These are phyloP conservation scores for Emericellopsis atlantica DNA, from an alignment of 2,329 filamentous ascomycete species.

Conservation along the genomic window DNA sequence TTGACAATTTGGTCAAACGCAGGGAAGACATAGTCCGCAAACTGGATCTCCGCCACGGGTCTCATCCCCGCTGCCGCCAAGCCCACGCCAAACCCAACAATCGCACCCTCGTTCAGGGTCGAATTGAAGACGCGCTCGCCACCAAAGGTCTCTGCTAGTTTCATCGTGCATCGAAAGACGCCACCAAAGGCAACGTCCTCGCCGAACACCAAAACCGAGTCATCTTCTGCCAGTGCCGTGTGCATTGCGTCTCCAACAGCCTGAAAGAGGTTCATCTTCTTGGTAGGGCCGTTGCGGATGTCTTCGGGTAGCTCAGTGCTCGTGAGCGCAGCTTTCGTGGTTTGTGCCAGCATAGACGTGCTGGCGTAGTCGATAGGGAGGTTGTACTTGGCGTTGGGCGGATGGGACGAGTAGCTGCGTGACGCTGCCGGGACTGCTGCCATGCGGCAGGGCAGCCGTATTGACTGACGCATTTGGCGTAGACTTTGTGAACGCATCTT, in stretches of 20 bases:
- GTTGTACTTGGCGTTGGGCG: conserved; percentile 59
- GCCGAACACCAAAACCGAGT: conserved; percentile 81
- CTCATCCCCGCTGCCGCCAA: conserved; percentile 84
- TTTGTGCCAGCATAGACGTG: conserved; percentile 72
- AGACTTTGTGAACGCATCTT: conserved; percentile 7
- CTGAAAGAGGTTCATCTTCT: conserved; percentile 87
- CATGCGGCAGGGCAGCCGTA: neutral
- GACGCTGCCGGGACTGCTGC: conserved; percentile 3
- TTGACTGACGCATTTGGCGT: conserved; percentile 11
- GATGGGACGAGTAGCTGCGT: conserved; percentile 39
- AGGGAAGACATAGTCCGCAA: conserved; percentile 87
- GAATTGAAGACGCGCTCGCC: conserved; percentile 91
- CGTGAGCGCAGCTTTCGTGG: conserved; percentile 55
- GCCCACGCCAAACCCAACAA: conserved; percentile 87
- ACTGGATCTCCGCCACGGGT: conserved; percentile 89
- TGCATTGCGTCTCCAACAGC: conserved; percentile 84
- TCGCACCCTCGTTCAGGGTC: conserved; percentile 85
- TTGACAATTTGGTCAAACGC: conserved; percentile 93
- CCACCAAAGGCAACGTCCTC: conserved; percentile 97
- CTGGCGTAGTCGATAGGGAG: conserved; percentile 76
- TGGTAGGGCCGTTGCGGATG: conserved; percentile 57
- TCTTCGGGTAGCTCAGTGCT: conserved; percentile 59
- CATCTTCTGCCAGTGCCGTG: conserved; percentile 70
- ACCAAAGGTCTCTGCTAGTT: conserved; percentile 78
- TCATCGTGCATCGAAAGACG: conserved; percentile 90